Conservation (phyloP, 2,329 filamentous ascomycete species). For the Dendryphion nanum region DNA sequence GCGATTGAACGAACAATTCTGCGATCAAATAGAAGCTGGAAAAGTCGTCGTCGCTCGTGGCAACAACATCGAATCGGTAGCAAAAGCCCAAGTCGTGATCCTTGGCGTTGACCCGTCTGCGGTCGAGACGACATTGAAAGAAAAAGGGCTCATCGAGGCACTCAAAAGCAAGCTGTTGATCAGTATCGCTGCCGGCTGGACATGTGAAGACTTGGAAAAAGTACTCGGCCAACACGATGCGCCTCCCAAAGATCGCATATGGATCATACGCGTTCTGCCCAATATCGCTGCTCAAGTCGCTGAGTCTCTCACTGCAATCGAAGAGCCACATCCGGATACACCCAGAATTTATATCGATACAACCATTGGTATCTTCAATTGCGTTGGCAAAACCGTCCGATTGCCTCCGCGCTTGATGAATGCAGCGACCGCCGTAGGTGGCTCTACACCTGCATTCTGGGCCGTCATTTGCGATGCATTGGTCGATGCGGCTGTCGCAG, state of each 20-base stretch:
- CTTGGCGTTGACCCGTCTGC: conserved; percentile 22
- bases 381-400: conserved; percentile 21
- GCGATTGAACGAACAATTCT: background rate
- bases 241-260: conserved; percentile 17
- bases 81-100: background rate
- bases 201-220: conserved; percentile 41
- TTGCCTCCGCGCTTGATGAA: conserved; percentile 23
- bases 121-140: conserved; percentile 38
- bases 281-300: conserved; percentile 48
- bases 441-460: conserved; percentile 33
- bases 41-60: background rate
- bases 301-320: conserved; percentile 41
- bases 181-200: conserved; percentile 54
- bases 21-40: background rate
- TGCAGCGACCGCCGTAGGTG: conserved; percentile 27
- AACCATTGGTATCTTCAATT: conserved; percentile 1
- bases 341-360: conserved; percentile 14
- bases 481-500: conserved; percentile 30
- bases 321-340: conserved; percentile 18
- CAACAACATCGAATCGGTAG: background rate
- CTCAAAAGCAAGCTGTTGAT: conserved; percentile 49
- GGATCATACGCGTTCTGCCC: conserved; percentile 44
- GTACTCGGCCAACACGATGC: conserved; percentile 5
- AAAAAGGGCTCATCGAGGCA: conserved; percentile 40
- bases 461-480: conserved; percentile 31